Base-by-base conservation (phyloP, 2,329 filamentous ascomycete species). In the Coleophoma crateriformis region DNA sequence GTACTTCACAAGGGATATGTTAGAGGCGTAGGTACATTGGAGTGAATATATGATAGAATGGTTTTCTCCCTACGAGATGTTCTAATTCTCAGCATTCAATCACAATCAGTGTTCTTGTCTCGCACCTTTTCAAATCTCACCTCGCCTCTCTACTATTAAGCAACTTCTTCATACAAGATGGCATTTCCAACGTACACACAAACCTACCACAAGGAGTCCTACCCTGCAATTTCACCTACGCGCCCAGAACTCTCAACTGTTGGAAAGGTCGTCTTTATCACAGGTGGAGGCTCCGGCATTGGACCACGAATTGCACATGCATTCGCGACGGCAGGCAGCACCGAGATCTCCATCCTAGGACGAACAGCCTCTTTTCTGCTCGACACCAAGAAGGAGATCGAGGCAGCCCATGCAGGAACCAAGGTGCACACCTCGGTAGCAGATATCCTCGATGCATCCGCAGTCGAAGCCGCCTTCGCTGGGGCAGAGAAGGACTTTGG, bases 341-440 rank as follows among this genome's bases (percentile, higher is more conserved):
- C 63, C 38, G 58, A 50, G 7, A 52, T 66, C n/a, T 46, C 64
- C 44, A 55, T 62, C 34, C 56, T 58, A 19, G 61, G 59, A 19
- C 60, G 51, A 41, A 56, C 33, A 6, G 17, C 19, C 12, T 35
- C 19, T 6, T 10, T 45, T 20, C 47, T 49, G 8, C 10, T 15
- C n/a, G 14, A 10, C 12, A 49, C 47, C 39, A 49, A 49, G 33
- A 34, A 39, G 8, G 40, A 44, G 27, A 32, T 49, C 17, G 47
- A 49, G 27, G 33, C 39, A 1, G 33, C 17, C 14, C 33, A 45
- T 17, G 20, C 41, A 35, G 34, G 34, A 5, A 15, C 22, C 13
- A 41, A 41, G 34, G 39, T 48, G 7, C 39, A 32, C 27, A 42
- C 37, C 10, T 51, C 22, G 17, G 46, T 48, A 13, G 46, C 41